These are phyloP conservation scores for Salmacisia buchloeana DNA, from an alignment of 1,284 basidiomycete species.

Conservation along the genomic window DNA sequence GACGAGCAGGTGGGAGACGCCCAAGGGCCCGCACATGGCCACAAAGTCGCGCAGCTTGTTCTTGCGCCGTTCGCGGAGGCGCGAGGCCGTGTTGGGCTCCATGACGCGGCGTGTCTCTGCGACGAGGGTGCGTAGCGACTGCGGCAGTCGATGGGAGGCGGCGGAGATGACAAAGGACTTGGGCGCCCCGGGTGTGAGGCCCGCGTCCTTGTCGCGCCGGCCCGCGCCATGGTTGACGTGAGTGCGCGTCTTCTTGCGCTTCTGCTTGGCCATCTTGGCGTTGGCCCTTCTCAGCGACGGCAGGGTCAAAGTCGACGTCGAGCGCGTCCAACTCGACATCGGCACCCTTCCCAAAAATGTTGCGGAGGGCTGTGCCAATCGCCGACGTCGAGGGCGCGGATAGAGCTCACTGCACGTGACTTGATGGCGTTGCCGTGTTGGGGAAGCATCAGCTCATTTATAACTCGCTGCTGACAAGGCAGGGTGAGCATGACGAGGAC, in stretches of 20 bases:
- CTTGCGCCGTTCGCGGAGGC: slow-evolving; percentile 59
- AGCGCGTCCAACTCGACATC: no score
- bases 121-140: slow-evolving; percentile 77
- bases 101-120: slow-evolving; percentile 88
- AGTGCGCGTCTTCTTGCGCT: slow-evolving; percentile 44
- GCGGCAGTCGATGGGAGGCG: slow-evolving; percentile 71
- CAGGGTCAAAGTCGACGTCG: no score
- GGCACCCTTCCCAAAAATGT: no score
- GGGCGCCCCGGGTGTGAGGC: slow-evolving; percentile 46
- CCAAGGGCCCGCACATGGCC: slow-evolving; percentile 81
- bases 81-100: slow-evolving; percentile 94
- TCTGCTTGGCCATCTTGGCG: no score
- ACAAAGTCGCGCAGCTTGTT: slow-evolving; percentile 94
- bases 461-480: no score
- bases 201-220: slow-evolving; percentile 29
- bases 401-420: no score
- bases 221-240: slow-evolving; percentile 29
- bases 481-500: no score
- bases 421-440: neutral
- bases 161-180: slow-evolving; percentile 81
- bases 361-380: no score
- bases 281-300: no score
- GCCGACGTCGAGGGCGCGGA: no score
- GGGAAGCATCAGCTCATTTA: no score
- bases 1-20: slow-evolving; percentile 87